Percentiles rank a stretch among this genome's conserved stretches.
phyloP scores from a whole-genome alignment of 495 filamentous ascomycete species.

The Daldinia caldariorum region DNA sequence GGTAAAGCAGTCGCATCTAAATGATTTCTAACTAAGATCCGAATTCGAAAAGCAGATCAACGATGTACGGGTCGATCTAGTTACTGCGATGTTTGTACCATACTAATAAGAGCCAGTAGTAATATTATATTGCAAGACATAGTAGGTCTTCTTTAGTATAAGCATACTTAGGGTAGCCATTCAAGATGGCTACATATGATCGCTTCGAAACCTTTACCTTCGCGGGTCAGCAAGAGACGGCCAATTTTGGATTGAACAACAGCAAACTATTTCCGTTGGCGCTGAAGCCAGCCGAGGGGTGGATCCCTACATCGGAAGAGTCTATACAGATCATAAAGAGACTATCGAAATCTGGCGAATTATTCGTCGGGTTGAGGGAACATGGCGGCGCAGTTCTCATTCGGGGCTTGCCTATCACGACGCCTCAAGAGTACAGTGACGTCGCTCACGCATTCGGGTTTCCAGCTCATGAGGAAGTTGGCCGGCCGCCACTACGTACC shows the following conservation, averaged over 20 bases:
- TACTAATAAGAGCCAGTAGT: no score
- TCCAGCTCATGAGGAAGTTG: slow-evolving; percentile 38
- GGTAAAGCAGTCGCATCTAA: no score
- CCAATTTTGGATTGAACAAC: neutral
- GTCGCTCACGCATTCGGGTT: slow-evolving; percentile 37
- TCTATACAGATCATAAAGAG: neutral
- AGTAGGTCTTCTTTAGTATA: neutral
- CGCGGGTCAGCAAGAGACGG: neutral
- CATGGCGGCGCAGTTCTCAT: slow-evolving; percentile 42
- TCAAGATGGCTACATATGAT: neutral
- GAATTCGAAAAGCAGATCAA: no score
- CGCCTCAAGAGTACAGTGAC: slow-evolving; percentile 36
- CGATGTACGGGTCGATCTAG: neutral
- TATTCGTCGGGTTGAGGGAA: slow-evolving; percentile 19
- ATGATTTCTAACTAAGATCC: no score
- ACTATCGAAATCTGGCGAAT: slow-evolving; percentile 8
- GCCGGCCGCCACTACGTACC: slow-evolving; percentile 37
- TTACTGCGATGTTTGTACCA: neutral
- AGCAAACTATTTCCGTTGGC: neutral
- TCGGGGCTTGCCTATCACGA: slow-evolving; percentile 40
- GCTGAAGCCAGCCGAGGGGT: neutral
- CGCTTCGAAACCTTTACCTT: neutral
- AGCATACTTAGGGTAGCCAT: neutral
- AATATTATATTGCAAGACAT: no score
- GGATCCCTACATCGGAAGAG: neutral